Evolutionary conservation across 2,329 filamentous ascomycete genomes (phyloP).

Genomic region (Fusarium sp.): DNA sequence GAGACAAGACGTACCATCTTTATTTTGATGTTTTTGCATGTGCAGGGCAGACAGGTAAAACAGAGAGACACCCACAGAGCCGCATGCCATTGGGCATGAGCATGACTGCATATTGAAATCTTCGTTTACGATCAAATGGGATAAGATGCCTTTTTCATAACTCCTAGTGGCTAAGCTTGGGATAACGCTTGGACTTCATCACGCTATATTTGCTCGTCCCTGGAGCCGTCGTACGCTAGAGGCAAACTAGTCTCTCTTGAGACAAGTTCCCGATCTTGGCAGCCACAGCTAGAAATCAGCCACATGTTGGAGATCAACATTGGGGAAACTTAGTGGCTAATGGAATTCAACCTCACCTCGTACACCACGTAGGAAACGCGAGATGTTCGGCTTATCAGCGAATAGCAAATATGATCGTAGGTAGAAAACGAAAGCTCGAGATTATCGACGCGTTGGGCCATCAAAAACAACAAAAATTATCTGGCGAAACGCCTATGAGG

Average conservation of each 20-base stretch:
- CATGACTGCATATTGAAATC: background rate
- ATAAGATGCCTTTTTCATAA: constrained; percentile 4
- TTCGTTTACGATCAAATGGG: constrained; percentile 12
- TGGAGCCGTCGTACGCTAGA: constrained; percentile 24
- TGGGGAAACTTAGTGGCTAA: constrained; percentile 7
- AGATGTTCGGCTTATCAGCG: constrained; percentile 8
- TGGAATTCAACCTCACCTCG: constrained; percentile 10
- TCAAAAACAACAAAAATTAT: constrained; percentile 30
- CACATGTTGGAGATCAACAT: constrained; percentile 25
- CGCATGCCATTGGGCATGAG: background rate
- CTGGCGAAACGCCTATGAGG: constrained; percentile 49
- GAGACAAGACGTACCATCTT: background rate
- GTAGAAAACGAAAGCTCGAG: constrained; percentile 50
- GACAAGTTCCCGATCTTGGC: constrained; percentile 7
- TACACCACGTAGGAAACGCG: constrained; percentile 24
- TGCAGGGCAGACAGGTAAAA: background rate
- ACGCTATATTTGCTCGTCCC: constrained; percentile 23
- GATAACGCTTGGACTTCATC: constrained; percentile 19
- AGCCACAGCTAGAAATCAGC: constrained; percentile 34
- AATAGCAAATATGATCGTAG: constrained; percentile 44
- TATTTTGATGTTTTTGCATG: background rate
- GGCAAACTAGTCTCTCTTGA: background rate
- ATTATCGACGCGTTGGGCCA: constrained; percentile 44
- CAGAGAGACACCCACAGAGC: background rate
- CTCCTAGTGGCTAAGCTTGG: constrained; percentile 11